These are phyloP conservation scores for Chlorella sp. DNA, from an alignment of 139 green algal genomes.

Conservation along the genomic window DNA sequence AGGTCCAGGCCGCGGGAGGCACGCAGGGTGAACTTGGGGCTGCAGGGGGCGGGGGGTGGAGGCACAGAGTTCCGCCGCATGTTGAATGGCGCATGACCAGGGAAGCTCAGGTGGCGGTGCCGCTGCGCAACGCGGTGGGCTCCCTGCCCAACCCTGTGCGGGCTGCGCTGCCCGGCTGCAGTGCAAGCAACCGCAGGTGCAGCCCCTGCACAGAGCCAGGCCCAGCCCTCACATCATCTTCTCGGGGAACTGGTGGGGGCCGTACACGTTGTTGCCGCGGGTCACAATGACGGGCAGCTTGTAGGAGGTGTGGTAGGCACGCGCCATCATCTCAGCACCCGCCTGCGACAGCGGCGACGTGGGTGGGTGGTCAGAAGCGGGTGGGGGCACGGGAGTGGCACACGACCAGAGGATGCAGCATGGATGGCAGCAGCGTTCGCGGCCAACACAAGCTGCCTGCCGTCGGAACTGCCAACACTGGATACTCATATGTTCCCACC, in stretches of 20 bases:
- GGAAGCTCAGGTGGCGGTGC: too few relatives aligned
- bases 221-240: conserved; percentile 30
- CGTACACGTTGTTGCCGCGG: conserved; percentile 99
- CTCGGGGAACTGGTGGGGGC: conserved; percentile 86
- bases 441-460: too few relatives aligned
- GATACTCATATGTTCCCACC: too few relatives aligned
- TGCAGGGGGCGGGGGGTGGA: conserved; percentile 34
- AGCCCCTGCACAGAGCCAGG: background rate
- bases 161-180: background rate
- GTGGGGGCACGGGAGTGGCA: too few relatives aligned
- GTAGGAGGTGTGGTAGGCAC: conserved; percentile 89
- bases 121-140: too few relatives aligned
- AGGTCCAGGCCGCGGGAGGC: conserved; percentile 69
- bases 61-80: background rate
- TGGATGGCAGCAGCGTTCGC: too few relatives aligned
- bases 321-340: conserved; percentile 97
- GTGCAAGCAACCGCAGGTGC: background rate
- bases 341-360: conserved; percentile 43
- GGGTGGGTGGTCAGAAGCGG: too few relatives aligned
- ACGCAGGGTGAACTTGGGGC: conserved; percentile 81
- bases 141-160: too few relatives aligned
- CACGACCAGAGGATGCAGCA: too few relatives aligned
- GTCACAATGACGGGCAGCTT: conserved; percentile 95
- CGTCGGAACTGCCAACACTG: too few relatives aligned
- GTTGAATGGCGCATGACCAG: background rate